Base-by-base conservation (phyloP, 345 rosid genomes). In the Conringia planisiliqua region DNA sequence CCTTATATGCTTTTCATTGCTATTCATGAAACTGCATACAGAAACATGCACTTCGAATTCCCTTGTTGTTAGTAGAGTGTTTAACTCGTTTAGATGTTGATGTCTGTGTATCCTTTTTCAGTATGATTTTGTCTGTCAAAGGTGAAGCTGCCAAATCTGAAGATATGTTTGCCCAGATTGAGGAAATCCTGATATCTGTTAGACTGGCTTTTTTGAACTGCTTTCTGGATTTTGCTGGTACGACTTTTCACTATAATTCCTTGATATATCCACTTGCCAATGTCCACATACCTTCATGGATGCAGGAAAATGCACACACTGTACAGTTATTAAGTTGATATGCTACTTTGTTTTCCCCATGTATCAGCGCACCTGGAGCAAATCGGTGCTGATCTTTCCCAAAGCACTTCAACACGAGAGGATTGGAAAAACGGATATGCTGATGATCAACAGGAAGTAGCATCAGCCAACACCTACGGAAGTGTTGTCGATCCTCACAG, bases 211-310 rank as follows among this genome's bases (percentile, higher is more conserved):
- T 92, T 82, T 76, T 95, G 69, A 95, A 95, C 71, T 93, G 98
- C 79, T 95, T 92, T 81, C 86, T 95, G 70, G 99, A 95, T 87
- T 95, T 95, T 81, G 98, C 96, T 71, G 98, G 98, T 94, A 90
- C 18, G 48, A 58, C 48, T 47, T 71, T 59, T 10, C 29, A 64
- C 76, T 56, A 13, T 36, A 64, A 30, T 26, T 35, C 29, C 7
- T 46, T 56, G n/a, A 51, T 38, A 20, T 36, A 47, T 38, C 55
- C 58, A 2, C 47, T 22, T 35, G 30, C 52, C 55, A 27, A 43
- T 60, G 70, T 56, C 57, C 10, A 6, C 46, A 52, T 43, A 42
- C 10, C 8, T 32, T 27, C 62, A 29, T 65, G 18, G 17, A 43
- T 54, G 55, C 57, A 30, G 27, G 39, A 24, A 68, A 51, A 27